A percentile compares a stretch with the other conserved stretches of the same genome.
These are phyloP conservation scores for Leccinum ponderosum DNA, from an alignment of 1,284 basidiomycete species.

Conservation along the genomic window DNA sequence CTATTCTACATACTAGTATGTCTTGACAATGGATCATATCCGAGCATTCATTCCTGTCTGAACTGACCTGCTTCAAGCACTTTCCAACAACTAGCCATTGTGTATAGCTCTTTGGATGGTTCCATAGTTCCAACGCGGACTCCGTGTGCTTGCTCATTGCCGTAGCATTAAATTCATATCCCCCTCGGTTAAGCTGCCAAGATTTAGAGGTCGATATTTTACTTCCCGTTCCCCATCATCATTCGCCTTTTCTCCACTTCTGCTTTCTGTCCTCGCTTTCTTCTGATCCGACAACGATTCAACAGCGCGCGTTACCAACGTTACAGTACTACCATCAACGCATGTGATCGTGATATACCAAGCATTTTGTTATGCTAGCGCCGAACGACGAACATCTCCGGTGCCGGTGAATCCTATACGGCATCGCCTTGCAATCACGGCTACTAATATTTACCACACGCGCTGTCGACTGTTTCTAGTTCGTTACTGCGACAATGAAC, in stretches of 20 bases:
- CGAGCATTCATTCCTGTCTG: neutral
- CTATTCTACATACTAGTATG: conserved; percentile 9
- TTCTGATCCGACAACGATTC: neutral
- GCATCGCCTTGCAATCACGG: neutral
- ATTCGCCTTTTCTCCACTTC: neutral
- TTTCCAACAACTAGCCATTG: neutral
- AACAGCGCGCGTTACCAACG: neutral
- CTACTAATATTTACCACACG: neutral
- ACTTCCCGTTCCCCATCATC: neutral
- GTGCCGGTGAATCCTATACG: neutral
- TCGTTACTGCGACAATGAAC: conserved; percentile 23
- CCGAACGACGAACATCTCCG: neutral
- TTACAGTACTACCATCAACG: neutral
- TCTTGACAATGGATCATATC: conserved; percentile 13
- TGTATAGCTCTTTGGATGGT: neutral
- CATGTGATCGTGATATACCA: neutral
- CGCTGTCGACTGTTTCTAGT: neutral
- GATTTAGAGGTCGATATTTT: neutral
- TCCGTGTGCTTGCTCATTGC: neutral
- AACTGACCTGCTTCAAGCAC: neutral
- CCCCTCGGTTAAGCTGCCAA: no score
- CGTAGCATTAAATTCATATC: no score
- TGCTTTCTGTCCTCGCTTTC: neutral
- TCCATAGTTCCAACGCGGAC: neutral
- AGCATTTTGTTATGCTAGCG: neutral